A percentile compares a stretch with the other conserved stretches of the same genome.
phyloP scores from a whole-genome alignment of 1,139 yeast genomes.

The Debaryomyces nepalensis region DNA sequence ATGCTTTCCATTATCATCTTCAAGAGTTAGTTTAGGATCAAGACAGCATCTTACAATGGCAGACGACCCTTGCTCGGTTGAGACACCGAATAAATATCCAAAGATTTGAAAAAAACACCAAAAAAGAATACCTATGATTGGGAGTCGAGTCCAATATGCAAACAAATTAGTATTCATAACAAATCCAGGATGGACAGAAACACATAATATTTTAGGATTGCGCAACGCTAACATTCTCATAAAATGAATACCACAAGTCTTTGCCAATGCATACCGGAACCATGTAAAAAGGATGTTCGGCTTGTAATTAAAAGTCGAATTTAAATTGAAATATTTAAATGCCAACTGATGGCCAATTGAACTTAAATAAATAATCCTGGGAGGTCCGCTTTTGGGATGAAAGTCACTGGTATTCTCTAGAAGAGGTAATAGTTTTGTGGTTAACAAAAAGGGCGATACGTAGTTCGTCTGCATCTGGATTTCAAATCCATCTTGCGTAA shows the following conservation, averaged over 20 bases:
- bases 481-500: slow-evolving; percentile 76
- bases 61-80: slow-evolving; percentile 71
- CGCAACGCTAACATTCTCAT: slow-evolving; percentile 66
- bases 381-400: slow-evolving; percentile 38
- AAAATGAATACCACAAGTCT: slow-evolving; percentile 79
- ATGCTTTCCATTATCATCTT: slow-evolving; percentile 39
- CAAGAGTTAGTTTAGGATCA: slow-evolving; percentile 50
- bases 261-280: slow-evolving; percentile 80
- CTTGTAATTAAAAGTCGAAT: slow-evolving; percentile 55
- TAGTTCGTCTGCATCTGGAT: slow-evolving; percentile 81
- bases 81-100: slow-evolving; percentile 70
- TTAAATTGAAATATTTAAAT: slow-evolving; percentile 52
- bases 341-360: slow-evolving; percentile 72
- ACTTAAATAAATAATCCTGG: slow-evolving; percentile 69
- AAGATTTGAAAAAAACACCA: slow-evolving; percentile 72
- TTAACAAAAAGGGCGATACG: slow-evolving; percentile 72
- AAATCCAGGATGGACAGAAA: slow-evolving; percentile 85
- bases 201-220: slow-evolving; percentile 66
- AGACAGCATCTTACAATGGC: slow-evolving; percentile 70
- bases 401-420: slow-evolving; percentile 44
- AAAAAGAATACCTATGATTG: slow-evolving; percentile 70
- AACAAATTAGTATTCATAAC: slow-evolving; percentile 79
- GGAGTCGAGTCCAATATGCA: slow-evolving; percentile 77
- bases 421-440: slow-evolving; percentile 62
- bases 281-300: slow-evolving; percentile 77